These are phyloP conservation scores for Grigorovia transvaalensis DNA, from an alignment of 805 yeast genomes.

Conservation along the genomic window DNA sequence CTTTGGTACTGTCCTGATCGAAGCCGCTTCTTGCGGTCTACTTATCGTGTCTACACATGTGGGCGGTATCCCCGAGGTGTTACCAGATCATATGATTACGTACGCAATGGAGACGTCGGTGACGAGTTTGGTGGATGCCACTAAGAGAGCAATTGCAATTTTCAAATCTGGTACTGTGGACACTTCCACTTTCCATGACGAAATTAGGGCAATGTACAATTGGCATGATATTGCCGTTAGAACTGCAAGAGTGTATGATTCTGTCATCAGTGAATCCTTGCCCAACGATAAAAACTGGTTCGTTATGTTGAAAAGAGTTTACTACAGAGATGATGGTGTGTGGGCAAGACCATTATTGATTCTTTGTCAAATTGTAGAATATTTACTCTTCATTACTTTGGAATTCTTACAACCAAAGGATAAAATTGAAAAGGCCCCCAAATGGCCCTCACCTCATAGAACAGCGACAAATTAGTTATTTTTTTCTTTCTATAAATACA, in stretches of 20 bases:
- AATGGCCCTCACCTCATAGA: constrained; percentile 53
- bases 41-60: constrained; percentile 90
- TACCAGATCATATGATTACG: constrained; percentile 87
- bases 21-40: constrained; percentile 94
- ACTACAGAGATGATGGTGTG: constrained; percentile 50
- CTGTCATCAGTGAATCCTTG: constrained; percentile 29
- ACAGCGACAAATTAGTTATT: background rate
- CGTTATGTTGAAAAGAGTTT: constrained; percentile 51
- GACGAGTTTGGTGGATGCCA: constrained; percentile 63
- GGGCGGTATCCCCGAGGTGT: constrained; percentile 95
- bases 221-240: constrained; percentile 85
- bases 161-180: constrained; percentile 52
- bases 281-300: constrained; percentile 43
- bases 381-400: constrained; percentile 48
- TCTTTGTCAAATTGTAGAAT: constrained; percentile 72
- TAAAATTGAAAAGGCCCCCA: constrained; percentile 60
- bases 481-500: too few relatives aligned
- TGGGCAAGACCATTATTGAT: constrained; percentile 84
- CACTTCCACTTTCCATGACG: constrained; percentile 66
- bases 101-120: constrained; percentile 79
- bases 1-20: constrained; percentile 93
- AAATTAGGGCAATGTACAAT: constrained; percentile 73
- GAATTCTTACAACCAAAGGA: constrained; percentile 62
- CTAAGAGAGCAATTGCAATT: constrained; percentile 56
- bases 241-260: constrained; percentile 71